Evolutionary conservation across 306 rosid genomes (phyloP), one percentile per base, ranked within the genome.

Genomic region (Inga leiocalycina): DNA sequence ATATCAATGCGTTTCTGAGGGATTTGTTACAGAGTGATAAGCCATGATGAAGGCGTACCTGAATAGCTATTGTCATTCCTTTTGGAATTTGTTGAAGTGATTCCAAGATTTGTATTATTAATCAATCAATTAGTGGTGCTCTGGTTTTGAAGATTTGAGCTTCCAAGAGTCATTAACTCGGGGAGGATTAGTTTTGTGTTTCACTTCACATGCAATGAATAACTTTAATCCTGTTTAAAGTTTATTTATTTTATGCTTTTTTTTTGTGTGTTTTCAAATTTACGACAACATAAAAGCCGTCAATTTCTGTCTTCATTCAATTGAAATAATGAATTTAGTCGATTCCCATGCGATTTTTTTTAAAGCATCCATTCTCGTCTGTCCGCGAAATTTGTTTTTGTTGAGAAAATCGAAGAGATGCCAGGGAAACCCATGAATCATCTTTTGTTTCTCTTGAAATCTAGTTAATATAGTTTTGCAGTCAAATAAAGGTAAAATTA

Each of bases 1-100:
- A 79, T 80, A 41, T 88, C 41, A 41, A 74, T 30, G 79, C 86
- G 6, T 87, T 92, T 82, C 0, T 90, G 51, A 46, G 67, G 72
- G 83, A 66, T 78, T 71, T 87, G 45, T 2, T 44, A 3, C 22
- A 59, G 10, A 37, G 39, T 81, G 78, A 11, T 0, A 46, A 43
- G 68, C 22, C 79, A 59, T 43, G 45, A 59, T 43, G 45, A 24
- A 70, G 34, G 51, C 51, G 73, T 27, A 39, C 32, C 74, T 22
- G 32, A 41, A 70, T n/a, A 17, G 7, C 12, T 7, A 19, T 56
- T 27, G 9, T 19, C 8, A 66, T 39, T 32, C 3, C 44, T 39
- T 66, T 34, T 15, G 35, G 71, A 34, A 66, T 32, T 34, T 6
- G 44, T 15, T 66, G 71, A 32, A 66, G 43, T 66, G n/a, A 6